Evolutionary conservation across 495 filamentous ascomycete genomes (phyloP).

Genomic region (Zalerion maritima): DNA sequence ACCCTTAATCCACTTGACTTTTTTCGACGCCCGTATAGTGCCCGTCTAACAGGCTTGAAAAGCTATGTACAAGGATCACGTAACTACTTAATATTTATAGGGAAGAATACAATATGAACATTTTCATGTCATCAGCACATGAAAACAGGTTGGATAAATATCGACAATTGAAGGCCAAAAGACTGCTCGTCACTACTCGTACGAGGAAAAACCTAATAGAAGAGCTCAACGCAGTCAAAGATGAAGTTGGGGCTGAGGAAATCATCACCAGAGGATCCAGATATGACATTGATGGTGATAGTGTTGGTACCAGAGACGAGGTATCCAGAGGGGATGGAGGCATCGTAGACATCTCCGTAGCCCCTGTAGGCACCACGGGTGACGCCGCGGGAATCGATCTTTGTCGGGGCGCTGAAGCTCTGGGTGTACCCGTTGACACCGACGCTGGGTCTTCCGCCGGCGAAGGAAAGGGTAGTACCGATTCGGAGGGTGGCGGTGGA

Average conservation of each 20-base stretch:
- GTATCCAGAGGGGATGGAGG: constrained; percentile 28
- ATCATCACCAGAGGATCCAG: constrained; percentile 32
- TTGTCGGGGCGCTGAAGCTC: constrained; percentile 15
- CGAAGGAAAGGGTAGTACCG: constrained; percentile 15
- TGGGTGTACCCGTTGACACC: constrained; percentile 15
- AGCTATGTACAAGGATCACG: too few species aligned
- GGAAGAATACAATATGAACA: too few species aligned
- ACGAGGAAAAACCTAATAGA: constrained; percentile 16
- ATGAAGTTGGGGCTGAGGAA: constrained; percentile 44
- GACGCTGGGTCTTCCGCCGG: constrained; percentile 14
- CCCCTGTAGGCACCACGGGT: constrained; percentile 41
- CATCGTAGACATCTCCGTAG: constrained; percentile 35
- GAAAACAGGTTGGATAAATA: too few species aligned
- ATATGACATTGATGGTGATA: constrained; percentile 35
- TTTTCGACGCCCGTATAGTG: too few species aligned
- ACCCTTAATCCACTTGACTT: too few species aligned
- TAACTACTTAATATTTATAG: too few species aligned
- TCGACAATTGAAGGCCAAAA: too few species aligned
- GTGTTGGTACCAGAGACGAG: constrained; percentile 36
- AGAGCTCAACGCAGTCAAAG: constrained; percentile 37
- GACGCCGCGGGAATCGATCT: constrained; percentile 38
- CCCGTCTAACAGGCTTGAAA: too few species aligned
- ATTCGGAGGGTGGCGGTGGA: constrained; percentile 15
- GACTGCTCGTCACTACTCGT: too few species aligned
- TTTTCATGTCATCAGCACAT: too few species aligned